These are phyloP conservation scores for Fusarium hainanense DNA, from an alignment of 2,329 filamentous ascomycete species.

Conservation along the genomic window DNA sequence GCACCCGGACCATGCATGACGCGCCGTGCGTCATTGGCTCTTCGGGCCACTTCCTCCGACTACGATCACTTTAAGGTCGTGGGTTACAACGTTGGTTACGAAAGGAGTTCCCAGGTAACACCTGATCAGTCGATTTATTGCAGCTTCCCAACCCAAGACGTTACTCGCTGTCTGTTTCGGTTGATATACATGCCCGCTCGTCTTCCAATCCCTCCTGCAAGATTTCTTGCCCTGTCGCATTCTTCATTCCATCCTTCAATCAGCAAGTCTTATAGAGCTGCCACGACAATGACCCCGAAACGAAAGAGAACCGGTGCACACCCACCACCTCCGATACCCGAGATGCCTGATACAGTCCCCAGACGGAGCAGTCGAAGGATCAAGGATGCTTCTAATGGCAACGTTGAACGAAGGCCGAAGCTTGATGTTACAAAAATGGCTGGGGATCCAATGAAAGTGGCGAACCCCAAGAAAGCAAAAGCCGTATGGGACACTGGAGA, in stretches of 20 bases:
- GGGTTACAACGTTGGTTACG: slow-evolving; percentile 6
- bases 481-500: slow-evolving; percentile 30
- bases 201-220: slow-evolving; percentile 1
- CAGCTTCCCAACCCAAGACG: background rate
- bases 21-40: slow-evolving; percentile 41
- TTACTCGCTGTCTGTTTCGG: background rate
- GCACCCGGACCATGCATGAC: slow-evolving; percentile 43
- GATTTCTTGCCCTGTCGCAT: slow-evolving; percentile 9
- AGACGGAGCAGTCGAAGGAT: slow-evolving; percentile 45
- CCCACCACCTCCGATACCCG: slow-evolving; percentile 33
- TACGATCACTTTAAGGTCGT: slow-evolving; percentile 13
- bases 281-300: slow-evolving; percentile 52
- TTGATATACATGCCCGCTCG: slow-evolving; percentile 7
- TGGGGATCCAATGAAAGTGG: background rate
- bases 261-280: slow-evolving; percentile 13
- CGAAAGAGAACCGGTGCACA: slow-evolving; percentile 50
- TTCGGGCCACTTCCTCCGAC: slow-evolving; percentile 40
- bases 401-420: background rate
- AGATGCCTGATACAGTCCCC: slow-evolving; percentile 32
- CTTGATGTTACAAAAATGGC: slow-evolving; percentile 9
- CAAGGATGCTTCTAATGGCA: slow-evolving; percentile 19
- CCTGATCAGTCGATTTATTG: background rate
- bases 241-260: background rate
- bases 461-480: background rate
- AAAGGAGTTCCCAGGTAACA: background rate